Base-by-base conservation (phyloP, 345 rosid species). In the Barbarea vulgaris region DNA sequence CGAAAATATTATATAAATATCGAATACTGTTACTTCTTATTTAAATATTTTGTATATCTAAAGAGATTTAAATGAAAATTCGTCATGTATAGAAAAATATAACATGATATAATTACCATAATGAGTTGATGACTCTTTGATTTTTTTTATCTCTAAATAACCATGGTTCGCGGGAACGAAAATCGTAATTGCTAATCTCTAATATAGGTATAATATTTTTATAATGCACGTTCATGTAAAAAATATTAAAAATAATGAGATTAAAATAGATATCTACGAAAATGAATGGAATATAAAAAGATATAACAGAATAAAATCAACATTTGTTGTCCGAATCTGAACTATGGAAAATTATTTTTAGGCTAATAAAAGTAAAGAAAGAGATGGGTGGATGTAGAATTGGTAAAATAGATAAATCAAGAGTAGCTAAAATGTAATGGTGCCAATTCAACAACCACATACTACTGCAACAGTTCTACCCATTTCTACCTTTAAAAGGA, bases 351-450 rank as follows among this genome's bases (percentile, higher is more conserved):
- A 28, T 15, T 15, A 15, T 8, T 28, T 7, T 34, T 34, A 58
- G 15, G 53, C 24, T 31, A 6, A 67, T 15, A 22, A 50, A 31
- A 33, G 3, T 5, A 11, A 10, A 37, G 7, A 53, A 36, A 54
- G 12, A 17, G 48, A 19, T 28, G 56, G 65, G 56, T 56, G 22
- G 44, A 44, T 28, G 30, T 21, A 60, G 10, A 30, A 67, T 51
- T 60, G 64, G 79, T 75, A 51, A 68, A 39, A 30, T n/a, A 60
- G 46, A 68, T 17, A 51, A 68, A 76, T 76, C 74, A 68, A 52
- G 30, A 68, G 64, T 39, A 51, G 69, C 55, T 21, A 28, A 68
- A 33, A 15, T 41, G 18, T 53, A 75, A 50, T 60, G n/a, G n/a
- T 39, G 46, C 47, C 74, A 68, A 39, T 39, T 30, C 69, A 76